Percentiles rank a stretch among this genome's conserved stretches.
These are phyloP conservation scores for Periconia sp. DNA, from an alignment of 2,329 filamentous ascomycete species.

Conservation along the genomic window DNA sequence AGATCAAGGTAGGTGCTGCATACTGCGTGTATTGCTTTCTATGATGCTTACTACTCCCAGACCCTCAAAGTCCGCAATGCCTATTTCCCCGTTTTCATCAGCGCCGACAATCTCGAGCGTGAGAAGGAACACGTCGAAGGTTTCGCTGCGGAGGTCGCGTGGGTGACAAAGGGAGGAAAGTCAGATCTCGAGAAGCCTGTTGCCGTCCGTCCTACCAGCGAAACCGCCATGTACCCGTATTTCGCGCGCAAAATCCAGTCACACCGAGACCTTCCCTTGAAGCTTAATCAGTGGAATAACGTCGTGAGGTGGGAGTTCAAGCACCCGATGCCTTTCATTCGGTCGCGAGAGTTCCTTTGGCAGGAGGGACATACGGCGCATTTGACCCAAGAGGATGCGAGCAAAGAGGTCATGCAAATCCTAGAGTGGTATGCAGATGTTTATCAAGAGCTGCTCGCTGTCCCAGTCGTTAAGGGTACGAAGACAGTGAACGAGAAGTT, in stretches of 20 bases:
- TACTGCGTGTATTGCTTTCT: too few relatives aligned
- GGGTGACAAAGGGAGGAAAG: constrained; percentile 89
- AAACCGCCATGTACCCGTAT: constrained; percentile 93
- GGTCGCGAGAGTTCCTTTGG: constrained; percentile 93
- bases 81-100: constrained; percentile 93
- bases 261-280: constrained; percentile 91
- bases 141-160: constrained; percentile 90
- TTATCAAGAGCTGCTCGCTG: constrained; percentile 91
- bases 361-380: constrained; percentile 96
- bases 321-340: constrained; percentile 77
- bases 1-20: constrained; percentile 69
- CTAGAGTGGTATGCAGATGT: constrained; percentile 90
- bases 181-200: constrained; percentile 86
- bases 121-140: constrained; percentile 98
- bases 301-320: constrained; percentile 97
- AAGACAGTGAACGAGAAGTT: constrained; percentile 99
- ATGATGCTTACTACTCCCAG: not conserved
- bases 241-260: constrained; percentile 97
- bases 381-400: constrained; percentile 80
- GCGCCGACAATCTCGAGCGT: constrained; percentile 76
- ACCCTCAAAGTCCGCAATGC: constrained; percentile 91
- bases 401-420: constrained; percentile 88
- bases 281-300: constrained; percentile 98
- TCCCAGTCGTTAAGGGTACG: constrained; percentile 88
- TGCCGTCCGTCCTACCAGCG: constrained; percentile 71